Conservation (phyloP, 1,139 yeast species). For the Geotrichum histeridarum region DNA sequence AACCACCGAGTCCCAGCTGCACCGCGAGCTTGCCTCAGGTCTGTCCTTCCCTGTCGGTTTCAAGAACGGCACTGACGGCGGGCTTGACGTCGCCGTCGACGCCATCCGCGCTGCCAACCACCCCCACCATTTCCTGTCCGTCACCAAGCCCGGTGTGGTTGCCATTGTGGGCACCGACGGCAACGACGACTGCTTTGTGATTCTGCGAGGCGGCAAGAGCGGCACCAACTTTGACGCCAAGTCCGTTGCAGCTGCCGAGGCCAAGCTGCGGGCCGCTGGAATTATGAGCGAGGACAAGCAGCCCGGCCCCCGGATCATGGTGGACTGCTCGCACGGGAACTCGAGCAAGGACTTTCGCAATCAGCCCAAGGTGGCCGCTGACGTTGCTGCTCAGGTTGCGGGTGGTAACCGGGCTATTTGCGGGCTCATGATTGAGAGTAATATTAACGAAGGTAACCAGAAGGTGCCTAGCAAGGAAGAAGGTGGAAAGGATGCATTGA, state of each 20-base stretch:
- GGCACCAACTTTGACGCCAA: constrained; percentile 88
- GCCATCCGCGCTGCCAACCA: constrained; percentile 90
- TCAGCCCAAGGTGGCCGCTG: constrained; percentile 81
- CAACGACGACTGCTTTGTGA: constrained; percentile 68
- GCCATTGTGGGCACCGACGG: constrained; percentile 96
- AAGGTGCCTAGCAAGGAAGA: constrained; percentile 56
- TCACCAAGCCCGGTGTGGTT: constrained; percentile 92
- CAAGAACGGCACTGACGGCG: constrained; percentile 97
- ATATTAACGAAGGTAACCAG: constrained; percentile 90
- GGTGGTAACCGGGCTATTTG: constrained; percentile 72
- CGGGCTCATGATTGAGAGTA: constrained; percentile 95
- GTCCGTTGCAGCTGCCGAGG: constrained; percentile 72
- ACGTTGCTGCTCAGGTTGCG: constrained; percentile 76
- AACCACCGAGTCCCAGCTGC: constrained; percentile 96
- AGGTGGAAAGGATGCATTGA: constrained; percentile 60
- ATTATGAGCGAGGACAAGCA: constrained; percentile 22
- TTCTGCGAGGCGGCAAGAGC: constrained; percentile 90
- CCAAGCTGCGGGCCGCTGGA: constrained; percentile 45
- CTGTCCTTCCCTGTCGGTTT: constrained; percentile 96
- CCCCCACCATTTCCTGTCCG: constrained; percentile 94
- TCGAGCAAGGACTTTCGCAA: constrained; percentile 89
- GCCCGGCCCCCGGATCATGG: constrained; percentile 58
- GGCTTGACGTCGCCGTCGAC: constrained; percentile 86
- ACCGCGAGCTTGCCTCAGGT: constrained; percentile 95
- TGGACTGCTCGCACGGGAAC: constrained; percentile 97